A percentile compares a stretch with the other conserved stretches of the same genome.
phyloP scores from a whole-genome alignment of 2,329 filamentous ascomycete genomes.

The Elsinoe fawcettii region DNA sequence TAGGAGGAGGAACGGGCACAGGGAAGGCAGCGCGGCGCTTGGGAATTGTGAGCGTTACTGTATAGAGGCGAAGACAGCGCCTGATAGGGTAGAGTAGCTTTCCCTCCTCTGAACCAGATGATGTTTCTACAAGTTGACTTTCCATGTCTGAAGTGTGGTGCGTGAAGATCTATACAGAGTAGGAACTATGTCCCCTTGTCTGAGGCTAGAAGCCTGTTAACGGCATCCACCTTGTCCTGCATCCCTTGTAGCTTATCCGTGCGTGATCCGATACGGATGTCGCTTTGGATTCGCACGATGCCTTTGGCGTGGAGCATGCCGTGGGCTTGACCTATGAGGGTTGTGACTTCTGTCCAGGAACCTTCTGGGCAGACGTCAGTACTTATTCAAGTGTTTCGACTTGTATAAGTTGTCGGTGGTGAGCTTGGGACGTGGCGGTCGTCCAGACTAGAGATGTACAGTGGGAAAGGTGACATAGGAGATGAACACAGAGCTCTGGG shows the following conservation, averaged over 20 bases:
- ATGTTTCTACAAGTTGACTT: not conserved
- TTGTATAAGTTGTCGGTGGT: no score
- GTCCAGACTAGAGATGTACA: no score
- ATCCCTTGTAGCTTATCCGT: constrained; percentile 81
- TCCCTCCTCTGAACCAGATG: not conserved
- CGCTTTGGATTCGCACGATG: constrained; percentile 76
- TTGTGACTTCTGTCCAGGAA: constrained; percentile 81
- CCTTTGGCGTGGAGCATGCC: constrained; percentile 66
- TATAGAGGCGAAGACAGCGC: no score
- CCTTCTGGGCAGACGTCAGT: constrained; percentile 50
- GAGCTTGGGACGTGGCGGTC: not conserved
- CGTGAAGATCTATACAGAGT: no score
- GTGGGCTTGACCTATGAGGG: constrained; percentile 78
- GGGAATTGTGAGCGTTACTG: no score
- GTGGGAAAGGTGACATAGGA: no score
- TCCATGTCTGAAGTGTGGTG: no score
- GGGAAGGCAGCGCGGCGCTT: not conserved
- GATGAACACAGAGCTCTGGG: no score
- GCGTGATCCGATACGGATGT: constrained; percentile 76
- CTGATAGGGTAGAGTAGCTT: no score
- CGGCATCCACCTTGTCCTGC: constrained; percentile 65
- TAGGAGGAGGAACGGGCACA: no score
- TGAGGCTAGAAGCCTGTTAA: constrained; percentile 45
- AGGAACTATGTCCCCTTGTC: constrained; percentile 19
- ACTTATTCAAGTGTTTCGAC: no score